Evolutionary conservation across 2,329 filamentous ascomycete genomes (phyloP), one percentile per base, ranked within the genome.

Genomic region (Hymenoscyphus linearis): DNA sequence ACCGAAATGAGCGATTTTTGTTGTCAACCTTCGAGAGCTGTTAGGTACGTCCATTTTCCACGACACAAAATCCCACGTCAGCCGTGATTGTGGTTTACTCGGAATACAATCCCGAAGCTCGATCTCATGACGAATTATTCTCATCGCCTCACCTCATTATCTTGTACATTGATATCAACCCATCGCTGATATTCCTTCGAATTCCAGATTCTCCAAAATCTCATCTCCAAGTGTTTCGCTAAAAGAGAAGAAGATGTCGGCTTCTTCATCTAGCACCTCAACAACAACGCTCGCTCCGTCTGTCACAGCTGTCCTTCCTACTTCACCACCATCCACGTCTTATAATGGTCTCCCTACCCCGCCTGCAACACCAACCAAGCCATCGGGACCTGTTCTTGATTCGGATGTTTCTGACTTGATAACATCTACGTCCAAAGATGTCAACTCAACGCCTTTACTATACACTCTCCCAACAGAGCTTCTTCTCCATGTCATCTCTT

Each of bases 391-490:
- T 16, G 25, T 36, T n/a, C 16, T 37, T 56, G n/a, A 14, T 35
- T 18, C 12, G 27, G 26, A 4, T 27, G n/a, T n/a, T 37, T n/a
- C 31, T 34, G n/a, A 34, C 25, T 47, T 25, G 22, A 14, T 50
- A 27, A 47, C 25, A 34, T 57, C 37, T n/a, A 50, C 36, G 12
- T 47, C 37, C 10, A n/a, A 44, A 18, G 13, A 9, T 44, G 18
- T 34, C 40, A 34, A 26, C 31, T 31, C 40, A 53, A 52, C 7
- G 6, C 40, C 40, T n/a, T 47, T 12, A 22, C 64, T 68, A 26
- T 60, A 62, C n/a, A 59, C 60, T 54, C 59, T 68, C 40, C 65
- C 68, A 26, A 60, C 63, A 40, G 78, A 80, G 67, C 70, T 80
- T 37, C 69, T 79, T 36, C 74, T 78, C 25, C 31, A 56, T 25